Base-by-base conservation (phyloP, 306 rosid genomes). In the Hippophae rhamnoides region DNA sequence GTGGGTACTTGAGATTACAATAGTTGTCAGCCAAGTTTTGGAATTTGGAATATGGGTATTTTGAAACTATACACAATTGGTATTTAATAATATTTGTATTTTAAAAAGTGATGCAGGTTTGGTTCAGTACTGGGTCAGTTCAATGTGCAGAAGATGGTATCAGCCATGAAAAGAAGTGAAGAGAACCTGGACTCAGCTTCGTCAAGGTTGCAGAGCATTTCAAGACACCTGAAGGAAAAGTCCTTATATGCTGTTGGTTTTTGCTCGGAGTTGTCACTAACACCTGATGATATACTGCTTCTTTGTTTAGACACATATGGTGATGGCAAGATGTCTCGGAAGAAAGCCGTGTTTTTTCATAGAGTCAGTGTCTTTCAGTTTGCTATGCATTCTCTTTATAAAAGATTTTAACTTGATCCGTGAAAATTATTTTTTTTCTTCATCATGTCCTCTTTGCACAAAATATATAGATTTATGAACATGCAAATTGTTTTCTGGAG, bases 201-300 rank as follows among this genome's bases (percentile, higher is more conserved):
- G 47, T 74, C 85, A 1, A 78, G 85, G 81, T 38, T 79, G 10
- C 69, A 85, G 67, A 67, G 46, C 44, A 56, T 83, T 51, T 76
- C 78, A 58, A 79, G 64, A 31, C 79, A 83, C 64, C 75, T 90
- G 5, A 70, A 62, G 48, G 64, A 87, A 27, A 79, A 82, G 43
- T 87, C 96, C 47, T 67, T 92, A 57, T 87, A 92, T 62, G 89
- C 95, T 8, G 41, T 87, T 49, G 83, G 89, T 45, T 66, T 87
- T 76, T 81, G 83, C 63, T 79, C 89, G 5, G 98, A 87, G 73
- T 56, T 83, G 26, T 67, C 78, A 63, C 68, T 83, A 43, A 69
- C 95, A 48, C 74, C 81, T 0, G 81, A 92, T 52, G 95, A 83
- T 78, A 74, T 79, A 8, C 51, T 92, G 60, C 79, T 71, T 57